Conservation (phyloP, 2,329 filamentous ascomycete genomes). For the Orbilia oligospora region DNA sequence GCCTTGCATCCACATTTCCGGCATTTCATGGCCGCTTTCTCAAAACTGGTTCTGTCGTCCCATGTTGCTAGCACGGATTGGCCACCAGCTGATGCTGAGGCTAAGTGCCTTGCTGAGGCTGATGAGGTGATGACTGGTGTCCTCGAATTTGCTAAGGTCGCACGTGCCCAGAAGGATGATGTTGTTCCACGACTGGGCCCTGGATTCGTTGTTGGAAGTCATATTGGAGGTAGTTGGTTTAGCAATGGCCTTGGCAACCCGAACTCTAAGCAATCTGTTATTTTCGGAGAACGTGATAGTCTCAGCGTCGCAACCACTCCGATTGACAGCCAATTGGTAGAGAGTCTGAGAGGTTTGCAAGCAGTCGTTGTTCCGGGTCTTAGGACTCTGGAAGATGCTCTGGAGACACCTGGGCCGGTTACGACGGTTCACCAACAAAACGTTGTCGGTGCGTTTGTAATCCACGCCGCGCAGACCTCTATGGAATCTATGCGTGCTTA, state of each 20-base stretch:
- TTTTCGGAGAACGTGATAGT: constrained; percentile 85
- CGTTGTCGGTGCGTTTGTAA: constrained; percentile 84
- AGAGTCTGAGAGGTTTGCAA: constrained; percentile 87
- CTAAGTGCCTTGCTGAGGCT: constrained; percentile 97
- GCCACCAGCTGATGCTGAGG: constrained; percentile 91
- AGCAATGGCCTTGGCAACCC: constrained; percentile 77
- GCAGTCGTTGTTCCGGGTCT: constrained; percentile 87
- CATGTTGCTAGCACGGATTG: constrained; percentile 97
- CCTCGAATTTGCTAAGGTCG: constrained; percentile 95
- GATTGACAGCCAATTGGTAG: constrained; percentile 82
- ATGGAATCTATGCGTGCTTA: constrained; percentile 91
- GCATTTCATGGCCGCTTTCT: constrained; percentile 99
- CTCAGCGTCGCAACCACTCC: constrained; percentile 78
- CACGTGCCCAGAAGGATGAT: constrained; percentile 91
- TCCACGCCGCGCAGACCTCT: constrained; percentile 81
- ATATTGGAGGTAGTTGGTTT: constrained; percentile 86
- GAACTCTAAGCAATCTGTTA: constrained; percentile 83
- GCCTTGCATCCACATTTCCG: constrained; percentile 96
- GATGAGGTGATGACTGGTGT: constrained; percentile 94
- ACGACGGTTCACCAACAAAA: constrained; percentile 84
- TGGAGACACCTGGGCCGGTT: constrained; percentile 83
- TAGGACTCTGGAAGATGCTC: constrained; percentile 86
- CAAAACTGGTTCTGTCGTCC: constrained; percentile 97
- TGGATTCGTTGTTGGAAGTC: constrained; percentile 90
- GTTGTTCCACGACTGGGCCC: constrained; percentile 93